A percentile compares a stretch with the other conserved stretches of the same genome.
These are phyloP conservation scores for Cystobasidium sp. DNA, from an alignment of 1,284 basidiomycete species.

Conservation along the genomic window DNA sequence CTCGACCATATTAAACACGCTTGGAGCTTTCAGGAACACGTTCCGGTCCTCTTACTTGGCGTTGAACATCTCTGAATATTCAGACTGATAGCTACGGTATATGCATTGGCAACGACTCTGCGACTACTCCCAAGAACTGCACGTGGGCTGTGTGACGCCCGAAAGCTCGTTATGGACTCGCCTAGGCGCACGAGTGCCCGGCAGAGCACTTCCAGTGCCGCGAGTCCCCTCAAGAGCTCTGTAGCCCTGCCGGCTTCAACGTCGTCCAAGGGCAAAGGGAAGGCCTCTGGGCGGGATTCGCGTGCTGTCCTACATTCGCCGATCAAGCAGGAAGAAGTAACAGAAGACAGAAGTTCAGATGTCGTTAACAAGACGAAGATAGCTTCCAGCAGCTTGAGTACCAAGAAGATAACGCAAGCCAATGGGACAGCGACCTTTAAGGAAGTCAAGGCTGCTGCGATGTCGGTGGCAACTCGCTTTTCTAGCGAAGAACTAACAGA, in stretches of 20 bases:
- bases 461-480: neutral
- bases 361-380: neutral
- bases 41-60: too few species aligned
- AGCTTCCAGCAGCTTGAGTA: neutral
- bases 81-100: too few species aligned
- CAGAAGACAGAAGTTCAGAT: slow-evolving; percentile 12
- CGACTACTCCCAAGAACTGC: neutral
- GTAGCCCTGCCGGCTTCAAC: neutral
- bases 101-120: neutral
- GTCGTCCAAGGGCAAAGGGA: neutral
- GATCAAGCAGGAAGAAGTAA: neutral
- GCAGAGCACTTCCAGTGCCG: neutral
- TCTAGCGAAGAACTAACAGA: slow-evolving; percentile 37
- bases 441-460: neutral
- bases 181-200: slow-evolving; percentile 3
- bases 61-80: too few species aligned
- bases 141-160: neutral
- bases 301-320: slow-evolving; percentile 2
- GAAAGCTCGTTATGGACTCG: neutral
- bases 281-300: neutral
- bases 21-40: too few species aligned
- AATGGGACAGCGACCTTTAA: neutral
- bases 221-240: neutral
- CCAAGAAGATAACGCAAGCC: neutral
- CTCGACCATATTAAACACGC: too few species aligned